Conservation (phyloP, 208 protist genomes). For the Histomonas meleagridis region DNA sequence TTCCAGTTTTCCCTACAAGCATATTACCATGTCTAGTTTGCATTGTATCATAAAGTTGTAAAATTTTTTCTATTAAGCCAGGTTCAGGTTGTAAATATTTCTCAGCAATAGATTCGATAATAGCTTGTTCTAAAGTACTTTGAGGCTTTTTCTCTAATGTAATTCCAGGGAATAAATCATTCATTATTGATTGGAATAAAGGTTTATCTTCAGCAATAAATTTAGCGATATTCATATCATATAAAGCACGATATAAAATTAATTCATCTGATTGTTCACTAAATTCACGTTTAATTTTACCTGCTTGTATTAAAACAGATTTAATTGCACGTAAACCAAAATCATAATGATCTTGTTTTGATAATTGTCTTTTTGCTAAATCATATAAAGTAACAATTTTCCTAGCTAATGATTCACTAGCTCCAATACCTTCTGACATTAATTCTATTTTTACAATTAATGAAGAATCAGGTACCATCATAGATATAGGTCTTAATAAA, state of each 20-base stretch:
- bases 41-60: conserved; percentile 87
- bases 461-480: conserved; percentile 89
- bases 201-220: conserved; percentile 82
- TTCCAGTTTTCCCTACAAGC: conserved; percentile 78
- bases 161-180: conserved; percentile 82
- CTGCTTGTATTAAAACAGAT: conserved; percentile 78
- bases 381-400: conserved; percentile 87
- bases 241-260: conserved; percentile 78
- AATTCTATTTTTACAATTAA: conserved; percentile 92
- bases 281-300: conserved; percentile 64
- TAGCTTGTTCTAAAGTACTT: conserved; percentile 65
- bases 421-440: conserved; percentile 82
- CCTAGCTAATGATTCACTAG: conserved; percentile 73
- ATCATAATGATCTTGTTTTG: conserved; percentile 67
- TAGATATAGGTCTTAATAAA: conserved; percentile 85
- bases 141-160: conserved; percentile 62
- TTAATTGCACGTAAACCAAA: conserved; percentile 81
- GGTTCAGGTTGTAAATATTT: conserved; percentile 39
- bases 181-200: conserved; percentile 78
- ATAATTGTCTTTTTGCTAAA: conserved; percentile 84
- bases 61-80: conserved; percentile 59
- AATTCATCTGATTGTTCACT: conserved; percentile 57
- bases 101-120: conserved; percentile 62
- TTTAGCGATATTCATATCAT: conserved; percentile 89
- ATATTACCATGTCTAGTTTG: conserved; percentile 87